Evolutionary conservation across 495 filamentous ascomycete genomes (phyloP), one percentile per base, ranked within the genome.

Genomic region (Cryomyces antarcticus): DNA sequence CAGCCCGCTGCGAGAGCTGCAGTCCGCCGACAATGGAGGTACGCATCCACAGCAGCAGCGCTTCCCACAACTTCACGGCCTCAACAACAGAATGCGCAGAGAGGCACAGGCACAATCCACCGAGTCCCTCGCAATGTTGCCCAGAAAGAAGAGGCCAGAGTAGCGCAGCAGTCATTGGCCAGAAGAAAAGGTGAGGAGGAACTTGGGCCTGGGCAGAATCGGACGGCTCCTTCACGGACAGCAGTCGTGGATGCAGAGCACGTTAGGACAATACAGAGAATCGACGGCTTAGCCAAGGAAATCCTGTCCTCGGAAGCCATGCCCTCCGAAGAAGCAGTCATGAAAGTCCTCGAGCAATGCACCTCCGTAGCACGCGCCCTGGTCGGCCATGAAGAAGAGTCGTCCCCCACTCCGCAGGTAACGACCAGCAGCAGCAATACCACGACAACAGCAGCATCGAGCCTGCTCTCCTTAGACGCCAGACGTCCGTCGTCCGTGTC

Each of bases 401-500:
- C 31, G 28, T 27, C 9, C 27, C 3, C 17, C 28, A 47, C n/a
- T n/a, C 37, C 37, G 5, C 37, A 27, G 31, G 10, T 24, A 13
- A 28, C 31, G 13, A 24, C 5, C 9, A 7, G 4, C 6, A 17
- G 12, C 28, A 37, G 2, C 6, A 28, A 1, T 28, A 44, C n/a
- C 36, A 41, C 9, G n/a, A 48, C 45, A 6, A 61, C 49, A 17
- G 54, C 59, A 24, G 53, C 59, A 10, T 53, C 52, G 29, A 55
- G 56, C 31, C 45, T 62, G 6, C 58, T 62, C 5, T 53, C 51
- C 1, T 51, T 62, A 6, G 52, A 56, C 36, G 17, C 46, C 27
- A 43, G 46, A 9, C 43, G 34, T 6, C 41, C 50, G 24, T 44
- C 48, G 9, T 37, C 46, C 44, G 36, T 43, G 38, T 37, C 49